Conservation (phyloP, 2,329 filamentous ascomycete species). For the Trichoderma sp. region DNA sequence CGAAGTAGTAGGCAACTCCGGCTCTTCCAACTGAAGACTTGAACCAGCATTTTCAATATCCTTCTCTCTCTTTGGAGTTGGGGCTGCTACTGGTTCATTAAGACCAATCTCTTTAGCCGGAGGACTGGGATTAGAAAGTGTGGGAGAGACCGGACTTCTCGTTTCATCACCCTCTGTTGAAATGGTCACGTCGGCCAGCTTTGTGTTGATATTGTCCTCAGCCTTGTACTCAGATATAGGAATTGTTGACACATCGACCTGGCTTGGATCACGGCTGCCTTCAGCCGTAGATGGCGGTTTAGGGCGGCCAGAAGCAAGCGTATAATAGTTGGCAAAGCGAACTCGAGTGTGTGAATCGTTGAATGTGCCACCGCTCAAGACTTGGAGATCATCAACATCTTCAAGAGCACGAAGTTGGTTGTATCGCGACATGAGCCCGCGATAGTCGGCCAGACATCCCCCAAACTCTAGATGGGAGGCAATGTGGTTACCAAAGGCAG, state of each 20-base stretch:
- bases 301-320: slow-evolving; percentile 71
- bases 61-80: neutral
- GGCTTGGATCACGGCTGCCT: slow-evolving; percentile 8
- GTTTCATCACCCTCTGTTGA: neutral
- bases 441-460: slow-evolving; percentile 73
- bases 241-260: slow-evolving; percentile 3
- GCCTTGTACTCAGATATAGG: neutral
- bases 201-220: neutral
- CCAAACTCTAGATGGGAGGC: slow-evolving; percentile 83
- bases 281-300: slow-evolving; percentile 41
- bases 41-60: neutral
- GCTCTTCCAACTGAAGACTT: neutral
- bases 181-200: neutral
- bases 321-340: slow-evolving; percentile 88
- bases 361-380: slow-evolving; percentile 23
- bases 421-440: slow-evolving; percentile 68
- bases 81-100: neutral
- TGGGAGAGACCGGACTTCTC: neutral
- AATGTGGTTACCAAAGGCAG: slow-evolving; percentile 70
- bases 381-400: slow-evolving; percentile 57
- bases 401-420: slow-evolving; percentile 67
- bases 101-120: neutral
- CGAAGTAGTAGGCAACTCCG: slow-evolving; percentile 12
- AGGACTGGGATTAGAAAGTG: neutral
- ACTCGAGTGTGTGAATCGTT: slow-evolving; percentile 48